Evolutionary conservation across 495 filamentous ascomycete genomes (phyloP).

Genomic region (Barbatosphaeria neglecta): DNA sequence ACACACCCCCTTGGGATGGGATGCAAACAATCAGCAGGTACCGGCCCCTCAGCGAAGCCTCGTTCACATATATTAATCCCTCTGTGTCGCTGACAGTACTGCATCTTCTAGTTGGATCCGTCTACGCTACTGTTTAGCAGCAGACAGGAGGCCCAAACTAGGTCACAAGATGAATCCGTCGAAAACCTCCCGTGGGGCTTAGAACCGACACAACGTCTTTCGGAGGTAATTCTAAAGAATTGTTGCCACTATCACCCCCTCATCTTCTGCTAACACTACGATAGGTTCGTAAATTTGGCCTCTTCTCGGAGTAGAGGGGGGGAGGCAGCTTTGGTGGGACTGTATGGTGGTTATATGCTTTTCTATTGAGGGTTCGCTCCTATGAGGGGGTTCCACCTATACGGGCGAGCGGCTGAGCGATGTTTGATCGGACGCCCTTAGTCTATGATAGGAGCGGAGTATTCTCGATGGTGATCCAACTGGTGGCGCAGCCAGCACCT

Average conservation of each 20-base stretch:
- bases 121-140: constrained; percentile 24
- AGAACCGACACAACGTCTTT: constrained; percentile 57
- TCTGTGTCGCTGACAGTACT: constrained; percentile 14
- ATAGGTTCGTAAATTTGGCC: constrained; percentile 38
- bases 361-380: no score
- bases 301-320: constrained; percentile 24
- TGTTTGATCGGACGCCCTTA: neutral
- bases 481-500: constrained; percentile 82
- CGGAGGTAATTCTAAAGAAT: constrained; percentile 31
- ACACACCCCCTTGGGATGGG: constrained; percentile 59
- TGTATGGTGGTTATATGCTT: constrained; percentile 42
- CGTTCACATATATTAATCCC: no score
- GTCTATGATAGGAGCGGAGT: neutral
- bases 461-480: constrained; percentile 50
- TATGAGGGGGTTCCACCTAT: no score
- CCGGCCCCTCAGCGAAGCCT: neutral
- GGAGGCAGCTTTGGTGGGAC: constrained; percentile 6
- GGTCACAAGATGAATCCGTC: constrained; percentile 8
- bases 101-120: constrained; percentile 15
- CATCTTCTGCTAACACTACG: neutral
- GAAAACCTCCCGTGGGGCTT: constrained; percentile 26
- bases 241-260: neutral
- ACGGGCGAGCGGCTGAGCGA: no score
- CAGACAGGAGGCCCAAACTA: constrained; percentile 17
- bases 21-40: constrained; percentile 51